These are phyloP conservation scores for Lentinula lateritia DNA, from an alignment of 768 basidiomycete genomes.

Conservation along the genomic window DNA sequence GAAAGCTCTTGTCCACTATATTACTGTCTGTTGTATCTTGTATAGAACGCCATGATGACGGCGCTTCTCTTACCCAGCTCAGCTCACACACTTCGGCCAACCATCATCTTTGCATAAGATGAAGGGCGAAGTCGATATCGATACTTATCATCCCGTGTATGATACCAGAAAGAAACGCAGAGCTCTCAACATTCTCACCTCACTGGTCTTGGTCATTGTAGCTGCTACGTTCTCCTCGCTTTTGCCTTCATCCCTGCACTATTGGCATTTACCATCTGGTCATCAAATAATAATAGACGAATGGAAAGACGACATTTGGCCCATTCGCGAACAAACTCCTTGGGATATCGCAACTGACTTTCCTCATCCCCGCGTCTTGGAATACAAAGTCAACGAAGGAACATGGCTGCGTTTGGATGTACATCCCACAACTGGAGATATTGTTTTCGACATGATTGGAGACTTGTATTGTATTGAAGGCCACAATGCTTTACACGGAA, in stretches of 20 bases:
- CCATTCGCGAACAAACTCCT: slow-evolving; percentile 5
- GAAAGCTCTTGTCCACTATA: too few relatives aligned
- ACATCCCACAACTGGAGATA: slow-evolving; percentile 59
- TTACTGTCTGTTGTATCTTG: too few relatives aligned
- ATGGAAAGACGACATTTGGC: slow-evolving; percentile 7
- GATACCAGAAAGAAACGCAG: not conserved
- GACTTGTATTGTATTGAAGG: slow-evolving; percentile 69
- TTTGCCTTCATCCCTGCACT: not conserved
- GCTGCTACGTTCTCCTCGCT: slow-evolving; percentile 2
- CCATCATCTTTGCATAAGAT: not conserved
- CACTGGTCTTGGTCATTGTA: not conserved
- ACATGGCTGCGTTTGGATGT: slow-evolving; percentile 76
- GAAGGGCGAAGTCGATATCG: not conserved
- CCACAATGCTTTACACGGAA: slow-evolving; percentile 14
- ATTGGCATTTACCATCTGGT: not conserved
- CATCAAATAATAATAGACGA: not conserved
- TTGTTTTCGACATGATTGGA: slow-evolving; percentile 72
- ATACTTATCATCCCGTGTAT: not conserved
- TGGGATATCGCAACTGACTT: slow-evolving; percentile 54
- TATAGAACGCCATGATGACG: not conserved
- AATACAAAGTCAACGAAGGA: slow-evolving; percentile 67
- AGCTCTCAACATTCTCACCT: not conserved
- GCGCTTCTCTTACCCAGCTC: not conserved
- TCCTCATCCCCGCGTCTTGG: slow-evolving; percentile 53
- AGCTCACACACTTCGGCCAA: not conserved